phyloP scores from a whole-genome alignment of 2,329 filamentous ascomycete genomes.

The Triangularia verruculosa region DNA sequence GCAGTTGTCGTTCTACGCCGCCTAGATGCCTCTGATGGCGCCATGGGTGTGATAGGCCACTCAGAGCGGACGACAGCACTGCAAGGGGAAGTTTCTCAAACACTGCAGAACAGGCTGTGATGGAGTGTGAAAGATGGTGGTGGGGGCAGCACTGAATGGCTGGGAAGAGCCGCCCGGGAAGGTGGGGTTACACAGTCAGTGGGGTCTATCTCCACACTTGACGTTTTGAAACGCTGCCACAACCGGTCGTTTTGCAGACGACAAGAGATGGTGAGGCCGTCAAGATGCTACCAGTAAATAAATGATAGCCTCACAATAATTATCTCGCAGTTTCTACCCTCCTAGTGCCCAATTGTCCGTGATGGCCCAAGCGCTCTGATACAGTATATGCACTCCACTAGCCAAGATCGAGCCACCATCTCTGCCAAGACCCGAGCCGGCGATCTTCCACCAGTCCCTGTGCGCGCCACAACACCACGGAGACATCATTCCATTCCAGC shows the following conservation, averaged over 20 bases:
- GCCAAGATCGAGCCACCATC: background rate
- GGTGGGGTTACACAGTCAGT: background rate
- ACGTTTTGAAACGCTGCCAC: background rate
- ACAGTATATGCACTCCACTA: background rate
- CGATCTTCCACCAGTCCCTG: conserved; percentile 11
- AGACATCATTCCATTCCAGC: conserved; percentile 7
- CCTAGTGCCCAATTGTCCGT: background rate
- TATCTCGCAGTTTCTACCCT: background rate
- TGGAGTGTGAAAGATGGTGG: background rate
- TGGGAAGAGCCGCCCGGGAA: conserved; percentile 2
- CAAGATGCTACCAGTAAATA: conserved; percentile 1
- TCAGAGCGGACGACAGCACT: background rate
- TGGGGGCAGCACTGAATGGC: background rate
- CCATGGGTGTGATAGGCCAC: background rate
- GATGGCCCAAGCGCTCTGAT: conserved; percentile 1
- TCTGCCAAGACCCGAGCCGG: conserved; percentile 6
- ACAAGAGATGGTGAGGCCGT: background rate
- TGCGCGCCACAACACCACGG: background rate
- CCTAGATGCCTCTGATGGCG: background rate
- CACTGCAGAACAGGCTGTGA: background rate
- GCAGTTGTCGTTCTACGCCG: background rate
- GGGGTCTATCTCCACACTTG: background rate
- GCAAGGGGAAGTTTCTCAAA: conserved; percentile 3
- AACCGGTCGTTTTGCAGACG: background rate
- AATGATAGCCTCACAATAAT: background rate